Base-by-base conservation (phyloP, 1,284 basidiomycete species). In the Inonotus obliquus region DNA sequence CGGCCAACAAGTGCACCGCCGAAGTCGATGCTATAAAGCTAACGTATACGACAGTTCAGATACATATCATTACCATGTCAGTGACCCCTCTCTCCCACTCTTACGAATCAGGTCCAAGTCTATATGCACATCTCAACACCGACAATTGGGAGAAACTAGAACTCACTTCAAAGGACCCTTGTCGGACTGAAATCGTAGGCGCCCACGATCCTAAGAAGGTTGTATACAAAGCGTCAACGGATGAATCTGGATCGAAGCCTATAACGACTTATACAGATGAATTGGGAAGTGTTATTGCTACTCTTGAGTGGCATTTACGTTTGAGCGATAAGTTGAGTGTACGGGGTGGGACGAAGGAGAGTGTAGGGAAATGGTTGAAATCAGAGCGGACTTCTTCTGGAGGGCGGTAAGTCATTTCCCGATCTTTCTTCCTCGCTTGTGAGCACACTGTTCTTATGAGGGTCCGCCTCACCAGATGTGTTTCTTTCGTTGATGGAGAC, bases 61-160 rank as follows among this genome's bases (percentile, higher is more conserved):
- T n/a, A n/a, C n/a, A n/a, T n/a, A n/a, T n/a, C 45, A 19, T 9
- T n/a, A 19, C 3, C 21, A 51, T 51, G 49, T 51, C 49, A 4
- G 23, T 51, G 10, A 13, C 27, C n/a, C 25, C 49, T 13, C 25
- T 51, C 7, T n/a, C 49, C 25, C 29, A 51, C 25, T 11, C n/a
- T n/a, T n/a, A n/a, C n/a, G n/a, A n/a, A n/a, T n/a, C n/a, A n/a
- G n/a, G n/a, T n/a, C n/a, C n/a, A n/a, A n/a, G n/a, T n/a, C n/a
- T n/a, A n/a, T n/a, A 51, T 5, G 25, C 49, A 2, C 38, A 44
- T 1, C 23, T 35, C 4, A 0, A 19, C n/a, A 51, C 37, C 32
- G 45, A 38, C 37, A 4, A 19, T n/a, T 61, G 54, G 60, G 54
- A 61, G 21, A 49, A 55, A 14, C 54, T 61, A 44, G 54, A 61